Conservation (phyloP, 2,329 filamentous ascomycete genomes). For the Trichophyton schoenleinii region DNA sequence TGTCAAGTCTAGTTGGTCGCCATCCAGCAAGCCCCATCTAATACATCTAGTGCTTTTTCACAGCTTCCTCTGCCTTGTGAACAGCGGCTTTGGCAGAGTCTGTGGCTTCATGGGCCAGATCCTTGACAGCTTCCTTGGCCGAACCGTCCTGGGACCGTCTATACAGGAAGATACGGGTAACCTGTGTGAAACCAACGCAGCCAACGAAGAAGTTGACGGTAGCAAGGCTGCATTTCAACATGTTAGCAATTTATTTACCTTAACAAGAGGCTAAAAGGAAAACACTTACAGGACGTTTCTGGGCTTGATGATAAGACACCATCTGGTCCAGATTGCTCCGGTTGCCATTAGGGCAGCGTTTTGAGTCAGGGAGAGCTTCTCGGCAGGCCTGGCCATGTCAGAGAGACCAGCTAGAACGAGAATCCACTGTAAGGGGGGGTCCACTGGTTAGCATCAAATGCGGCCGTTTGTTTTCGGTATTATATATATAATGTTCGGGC, state of each 20-base stretch:
- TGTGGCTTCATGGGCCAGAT: slow-evolving; percentile 26
- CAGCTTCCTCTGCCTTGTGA: slow-evolving; percentile 21
- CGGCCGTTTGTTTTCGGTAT: neutral
- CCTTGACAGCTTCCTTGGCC: slow-evolving; percentile 26
- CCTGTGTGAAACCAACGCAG: slow-evolving; percentile 71
- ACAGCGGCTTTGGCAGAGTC: slow-evolving; percentile 25
- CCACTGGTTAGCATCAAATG: neutral
- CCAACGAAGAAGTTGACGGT: slow-evolving; percentile 98
- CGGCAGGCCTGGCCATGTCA: slow-evolving; percentile 81
- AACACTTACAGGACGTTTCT: slow-evolving; percentile 70
- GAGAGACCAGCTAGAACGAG: slow-evolving; percentile 84
- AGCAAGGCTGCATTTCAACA: slow-evolving; percentile 52
- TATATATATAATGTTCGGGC: too few species aligned
- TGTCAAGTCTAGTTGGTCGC: neutral
- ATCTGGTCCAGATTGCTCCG: slow-evolving; percentile 93
- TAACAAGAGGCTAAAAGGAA: neutral
- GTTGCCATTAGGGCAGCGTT: slow-evolving; percentile 83
- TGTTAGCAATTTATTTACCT: neutral
- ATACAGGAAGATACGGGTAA: slow-evolving; percentile 57
- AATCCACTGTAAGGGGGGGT: slow-evolving; percentile 53
- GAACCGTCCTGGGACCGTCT: slow-evolving; percentile 43
- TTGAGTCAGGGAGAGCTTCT: slow-evolving; percentile 85
- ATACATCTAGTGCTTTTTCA: slow-evolving; percentile 22
- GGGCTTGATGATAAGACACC: slow-evolving; percentile 95
- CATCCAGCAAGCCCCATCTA: neutral